Conservation (phyloP, 495 filamentous ascomycete genomes). For the Elaphomyces granulatus region DNA sequence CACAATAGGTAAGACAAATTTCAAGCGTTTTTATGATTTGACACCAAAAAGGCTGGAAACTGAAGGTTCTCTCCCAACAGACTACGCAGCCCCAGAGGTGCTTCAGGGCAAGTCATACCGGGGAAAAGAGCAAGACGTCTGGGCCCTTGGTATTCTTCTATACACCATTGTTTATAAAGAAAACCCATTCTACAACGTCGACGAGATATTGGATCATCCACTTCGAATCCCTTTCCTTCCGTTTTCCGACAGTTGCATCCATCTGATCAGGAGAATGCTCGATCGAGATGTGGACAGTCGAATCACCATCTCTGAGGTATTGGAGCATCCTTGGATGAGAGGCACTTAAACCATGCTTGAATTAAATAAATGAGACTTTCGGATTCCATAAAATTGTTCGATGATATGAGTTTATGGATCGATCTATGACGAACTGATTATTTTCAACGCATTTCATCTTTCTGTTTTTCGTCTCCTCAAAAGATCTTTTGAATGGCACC, state of each 20-base stretch:
- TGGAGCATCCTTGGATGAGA: constrained; percentile 68
- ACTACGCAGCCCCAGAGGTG: constrained; percentile 96
- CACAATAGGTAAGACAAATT: constrained; percentile 65
- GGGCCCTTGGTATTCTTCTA: constrained; percentile 93
- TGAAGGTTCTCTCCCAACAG: no score
- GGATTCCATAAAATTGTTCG: no score
- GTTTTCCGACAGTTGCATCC: constrained; percentile 81
- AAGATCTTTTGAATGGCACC: no score
- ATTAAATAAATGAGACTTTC: no score
- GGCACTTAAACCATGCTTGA: constrained; percentile 15
- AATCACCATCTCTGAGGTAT: constrained; percentile 66
- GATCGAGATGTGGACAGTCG: constrained; percentile 73
- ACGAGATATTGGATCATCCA: constrained; percentile 97
- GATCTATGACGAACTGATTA: no score
- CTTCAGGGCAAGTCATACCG: constrained; percentile 86
- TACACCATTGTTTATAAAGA: constrained; percentile 99
- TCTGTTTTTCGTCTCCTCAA: no score
- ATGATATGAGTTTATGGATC: no score
- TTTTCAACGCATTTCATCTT: no score
- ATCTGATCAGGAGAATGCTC: constrained; percentile 81
- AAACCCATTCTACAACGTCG: constrained; percentile 98
- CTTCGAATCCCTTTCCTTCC: constrained; percentile 73
- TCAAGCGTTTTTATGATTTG: background rate
- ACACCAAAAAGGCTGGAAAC: no score
- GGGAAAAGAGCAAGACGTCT: constrained; percentile 95